A percentile compares a stretch with the other conserved stretches of the same genome.
phyloP scores from a whole-genome alignment of 2,329 filamentous ascomycete species.

The Nigrospora oryzae region DNA sequence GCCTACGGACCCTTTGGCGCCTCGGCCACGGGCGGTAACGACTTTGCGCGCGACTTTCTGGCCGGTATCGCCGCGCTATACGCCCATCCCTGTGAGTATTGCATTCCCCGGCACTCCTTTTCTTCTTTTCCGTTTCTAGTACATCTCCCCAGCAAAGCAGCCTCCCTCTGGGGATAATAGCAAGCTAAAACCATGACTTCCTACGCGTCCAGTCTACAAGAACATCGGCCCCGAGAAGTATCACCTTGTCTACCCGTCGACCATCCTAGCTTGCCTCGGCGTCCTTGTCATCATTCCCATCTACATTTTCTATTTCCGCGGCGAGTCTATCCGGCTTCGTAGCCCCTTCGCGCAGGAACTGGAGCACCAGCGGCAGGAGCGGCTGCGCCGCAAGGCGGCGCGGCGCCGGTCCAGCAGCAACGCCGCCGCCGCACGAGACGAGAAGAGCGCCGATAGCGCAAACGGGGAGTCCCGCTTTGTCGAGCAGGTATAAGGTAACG shows the following conservation, averaged over 20 bases:
- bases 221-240: background rate
- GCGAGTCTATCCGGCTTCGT: background rate
- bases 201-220: background rate
- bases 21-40: conserved; percentile 59
- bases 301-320: conserved; percentile 1
- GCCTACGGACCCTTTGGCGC: conserved; percentile 60
- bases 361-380: background rate
- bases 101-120: background rate
- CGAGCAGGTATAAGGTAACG: too few species aligned
- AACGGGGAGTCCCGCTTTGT: too few species aligned
- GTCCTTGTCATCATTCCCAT: conserved; percentile 1
- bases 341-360: conserved; percentile 2
- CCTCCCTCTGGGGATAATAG: too few species aligned
- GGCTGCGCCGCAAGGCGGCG: background rate
- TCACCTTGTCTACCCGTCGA: conserved; percentile 1
- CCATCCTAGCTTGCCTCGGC: background rate
- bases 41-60: conserved; percentile 56
- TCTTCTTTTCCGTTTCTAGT: background rate
- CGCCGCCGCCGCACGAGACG: too few species aligned
- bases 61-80: conserved; percentile 32
- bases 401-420: too few species aligned
- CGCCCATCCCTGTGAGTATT: background rate
- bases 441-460: too few species aligned
- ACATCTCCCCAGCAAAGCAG: background rate
- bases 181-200: too few species aligned